Conservation (phyloP, 2,329 filamentous ascomycete genomes). For the Emergomyces pasteurianus region DNA sequence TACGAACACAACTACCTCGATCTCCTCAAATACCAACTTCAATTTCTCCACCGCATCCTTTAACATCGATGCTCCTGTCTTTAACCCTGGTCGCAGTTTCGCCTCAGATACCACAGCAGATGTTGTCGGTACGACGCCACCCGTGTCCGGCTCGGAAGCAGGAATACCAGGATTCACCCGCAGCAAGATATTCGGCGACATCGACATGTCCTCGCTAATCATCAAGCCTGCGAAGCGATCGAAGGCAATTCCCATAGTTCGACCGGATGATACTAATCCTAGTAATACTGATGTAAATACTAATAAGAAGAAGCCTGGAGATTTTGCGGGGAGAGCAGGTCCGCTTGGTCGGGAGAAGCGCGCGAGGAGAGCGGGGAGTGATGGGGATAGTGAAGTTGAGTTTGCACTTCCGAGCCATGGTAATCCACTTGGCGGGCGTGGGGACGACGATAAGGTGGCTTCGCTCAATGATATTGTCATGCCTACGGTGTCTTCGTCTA, state of each 20-base stretch:
- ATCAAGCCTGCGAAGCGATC: constrained; percentile 57
- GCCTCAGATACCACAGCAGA: constrained; percentile 13
- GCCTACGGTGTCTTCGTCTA: background rate
- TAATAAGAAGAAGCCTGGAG: constrained; percentile 25
- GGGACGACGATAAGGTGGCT: background rate
- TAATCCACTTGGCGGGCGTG: constrained; percentile 20
- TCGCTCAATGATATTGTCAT: background rate
- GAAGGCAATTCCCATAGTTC: constrained; percentile 73
- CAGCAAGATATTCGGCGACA: constrained; percentile 53
- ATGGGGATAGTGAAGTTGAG: constrained; percentile 60
- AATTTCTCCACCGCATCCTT: constrained; percentile 60
- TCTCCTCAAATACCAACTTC: constrained; percentile 38
- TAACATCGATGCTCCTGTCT: constrained; percentile 63
- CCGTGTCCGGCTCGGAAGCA: constrained; percentile 1
- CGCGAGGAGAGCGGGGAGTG: constrained; percentile 50
- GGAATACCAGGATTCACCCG: constrained; percentile 11
- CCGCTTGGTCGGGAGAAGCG: constrained; percentile 62
- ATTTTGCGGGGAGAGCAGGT: constrained; percentile 50
- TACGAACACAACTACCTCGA: constrained; percentile 13
- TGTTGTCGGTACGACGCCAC: background rate
- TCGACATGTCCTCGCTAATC: constrained; percentile 47
- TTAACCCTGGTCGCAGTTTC: constrained; percentile 47
- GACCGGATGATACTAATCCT: constrained; percentile 41
- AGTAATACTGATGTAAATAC: constrained; percentile 14
- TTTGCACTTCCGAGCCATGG: constrained; percentile 47